Evolutionary conservation across 495 filamentous ascomycete genomes (phyloP).

Genomic region (Parathielavia appendiculata): DNA sequence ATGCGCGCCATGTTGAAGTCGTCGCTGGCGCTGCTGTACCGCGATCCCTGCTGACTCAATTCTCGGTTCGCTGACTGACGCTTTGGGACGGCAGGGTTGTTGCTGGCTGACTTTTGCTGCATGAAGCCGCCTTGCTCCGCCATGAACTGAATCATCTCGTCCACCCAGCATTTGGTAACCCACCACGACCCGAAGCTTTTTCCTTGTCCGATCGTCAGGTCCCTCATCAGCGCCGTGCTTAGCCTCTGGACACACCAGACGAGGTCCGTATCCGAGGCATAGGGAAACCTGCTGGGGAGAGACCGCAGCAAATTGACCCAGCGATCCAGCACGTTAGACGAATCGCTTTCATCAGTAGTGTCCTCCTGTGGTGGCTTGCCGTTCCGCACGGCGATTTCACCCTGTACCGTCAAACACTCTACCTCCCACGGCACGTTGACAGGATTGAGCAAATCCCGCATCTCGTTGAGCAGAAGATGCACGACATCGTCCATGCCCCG

Average conservation of each 20-base stretch:
- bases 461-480: constrained; percentile 66
- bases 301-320: constrained; percentile 79
- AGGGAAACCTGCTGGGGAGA: constrained; percentile 69
- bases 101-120: constrained; percentile 39
- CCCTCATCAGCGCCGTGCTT: constrained; percentile 64
- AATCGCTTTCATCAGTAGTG: constrained; percentile 22
- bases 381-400: constrained; percentile 45
- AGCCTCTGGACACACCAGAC: constrained; percentile 64
- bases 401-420: constrained; percentile 51
- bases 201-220: constrained; percentile 75
- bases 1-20: constrained; percentile 36
- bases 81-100: constrained; percentile 23
- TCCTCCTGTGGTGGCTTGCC: constrained; percentile 28
- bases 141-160: constrained; percentile 90
- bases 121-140: constrained; percentile 92
- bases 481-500: constrained; percentile 63
- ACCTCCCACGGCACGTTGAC: constrained; percentile 51
- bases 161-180: constrained; percentile 95
- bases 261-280: constrained; percentile 59
- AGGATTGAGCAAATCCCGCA: constrained; percentile 66
- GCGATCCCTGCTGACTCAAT: constrained; percentile 33
- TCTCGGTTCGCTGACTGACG: constrained; percentile 26
- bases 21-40: constrained; percentile 43
- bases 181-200: constrained; percentile 93
- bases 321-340: constrained; percentile 68